A percentile compares a stretch with the other conserved stretches of the same genome.
These are phyloP conservation scores for Macrolepiota dolichaula DNA, from an alignment of 768 basidiomycete genomes.

Conservation along the genomic window DNA sequence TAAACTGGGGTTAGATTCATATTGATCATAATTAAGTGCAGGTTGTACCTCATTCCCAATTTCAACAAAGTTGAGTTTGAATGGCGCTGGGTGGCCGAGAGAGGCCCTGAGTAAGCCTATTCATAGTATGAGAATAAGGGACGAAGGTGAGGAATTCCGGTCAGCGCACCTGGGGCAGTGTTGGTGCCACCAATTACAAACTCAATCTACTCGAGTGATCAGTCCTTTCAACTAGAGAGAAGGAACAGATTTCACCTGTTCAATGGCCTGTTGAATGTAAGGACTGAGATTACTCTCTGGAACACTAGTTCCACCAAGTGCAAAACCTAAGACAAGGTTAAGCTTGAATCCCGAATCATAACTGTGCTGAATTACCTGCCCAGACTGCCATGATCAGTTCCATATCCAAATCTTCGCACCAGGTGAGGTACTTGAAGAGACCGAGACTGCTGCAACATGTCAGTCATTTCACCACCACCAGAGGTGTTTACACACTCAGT, in stretches of 20 bases:
- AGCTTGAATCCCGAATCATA: neutral
- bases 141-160: neutral
- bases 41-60: conserved; percentile 52
- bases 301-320: no score
- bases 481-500: no score
- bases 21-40: neutral
- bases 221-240: neutral
- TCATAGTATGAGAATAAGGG: neutral
- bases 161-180: conserved; percentile 25
- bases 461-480: neutral
- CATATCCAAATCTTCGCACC: conserved; percentile 54
- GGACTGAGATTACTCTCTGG: no score
- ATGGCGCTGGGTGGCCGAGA: conserved; percentile 52
- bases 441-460: conserved; percentile 46
- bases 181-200: conserved; percentile 64
- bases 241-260: conserved; percentile 38
- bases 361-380: conserved; percentile 34
- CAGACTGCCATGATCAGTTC: conserved; percentile 64
- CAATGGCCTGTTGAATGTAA: conserved; percentile 54
- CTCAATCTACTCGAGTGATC: conserved; percentile 39
- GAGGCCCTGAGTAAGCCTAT: conserved; percentile 53
- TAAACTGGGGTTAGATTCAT: neutral
- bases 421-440: conserved; percentile 54
- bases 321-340: no score
- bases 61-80: conserved; percentile 45